Percentiles rank a stretch among this genome's conserved stretches.
phyloP scores from a whole-genome alignment of 2,329 filamentous ascomycete species.

The Aspergillus felis region DNA sequence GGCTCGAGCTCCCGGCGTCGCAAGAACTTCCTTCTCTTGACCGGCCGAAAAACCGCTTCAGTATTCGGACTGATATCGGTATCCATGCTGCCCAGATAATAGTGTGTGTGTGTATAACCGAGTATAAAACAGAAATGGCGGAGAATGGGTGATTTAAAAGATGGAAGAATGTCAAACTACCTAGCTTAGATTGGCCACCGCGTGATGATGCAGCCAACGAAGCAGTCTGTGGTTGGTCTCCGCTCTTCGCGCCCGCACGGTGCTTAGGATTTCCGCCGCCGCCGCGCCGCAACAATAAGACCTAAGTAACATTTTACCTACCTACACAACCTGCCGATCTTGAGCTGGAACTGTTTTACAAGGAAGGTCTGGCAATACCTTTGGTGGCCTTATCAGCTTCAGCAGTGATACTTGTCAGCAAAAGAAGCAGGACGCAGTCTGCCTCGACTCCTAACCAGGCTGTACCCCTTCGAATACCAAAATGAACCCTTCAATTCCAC shows the following conservation, averaged over 20 bases:
- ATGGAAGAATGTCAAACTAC: background rate
- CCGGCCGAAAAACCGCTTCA: constrained; percentile 44
- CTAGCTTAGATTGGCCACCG: background rate
- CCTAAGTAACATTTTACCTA: background rate
- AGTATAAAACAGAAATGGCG: background rate
- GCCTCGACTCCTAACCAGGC: background rate
- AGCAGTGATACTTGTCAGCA: background rate
- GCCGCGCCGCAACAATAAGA: background rate
- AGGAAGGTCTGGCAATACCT: background rate
- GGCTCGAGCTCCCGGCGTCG: constrained; percentile 38
- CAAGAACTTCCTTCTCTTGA: constrained; percentile 50
- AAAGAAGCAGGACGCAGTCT: background rate
- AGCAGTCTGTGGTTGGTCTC: background rate
- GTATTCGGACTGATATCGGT: constrained; percentile 18
- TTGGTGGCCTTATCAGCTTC: background rate
- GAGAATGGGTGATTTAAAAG: background rate
- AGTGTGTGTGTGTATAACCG: background rate
- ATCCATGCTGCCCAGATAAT: constrained; percentile 22
- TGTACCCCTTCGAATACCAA: constrained; percentile 8
- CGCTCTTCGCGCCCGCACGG: background rate
- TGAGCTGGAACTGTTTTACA: background rate
- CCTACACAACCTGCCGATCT: background rate
- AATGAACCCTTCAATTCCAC: constrained; percentile 44
- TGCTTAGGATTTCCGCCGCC: constrained; percentile 1
- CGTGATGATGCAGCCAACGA: background rate